A percentile compares a stretch with the other conserved stretches of the same genome.
Conservation (phyloP, 495 filamentous ascomycete species). For the Niebla homalea region DNA sequence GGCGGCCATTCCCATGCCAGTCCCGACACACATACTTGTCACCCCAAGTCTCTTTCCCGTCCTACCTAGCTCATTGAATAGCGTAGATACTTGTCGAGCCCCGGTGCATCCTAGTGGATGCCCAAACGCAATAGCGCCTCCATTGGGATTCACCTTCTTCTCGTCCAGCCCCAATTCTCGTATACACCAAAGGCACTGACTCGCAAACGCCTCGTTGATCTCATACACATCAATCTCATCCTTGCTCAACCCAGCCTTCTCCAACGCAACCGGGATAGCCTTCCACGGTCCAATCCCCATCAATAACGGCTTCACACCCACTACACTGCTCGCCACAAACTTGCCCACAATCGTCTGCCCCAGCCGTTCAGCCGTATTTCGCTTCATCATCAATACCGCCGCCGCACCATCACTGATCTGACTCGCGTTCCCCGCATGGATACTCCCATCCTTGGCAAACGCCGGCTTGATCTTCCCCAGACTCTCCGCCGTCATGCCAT, state of each 20-base stretch:
- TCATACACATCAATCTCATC: slow-evolving; percentile 94
- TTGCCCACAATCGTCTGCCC: slow-evolving; percentile 85
- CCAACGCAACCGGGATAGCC: slow-evolving; percentile 82
- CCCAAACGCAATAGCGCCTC: slow-evolving; percentile 96
- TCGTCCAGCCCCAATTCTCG: slow-evolving; percentile 71
- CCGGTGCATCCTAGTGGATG: slow-evolving; percentile 94
- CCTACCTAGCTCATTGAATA: slow-evolving; percentile 77
- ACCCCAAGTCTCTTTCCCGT: slow-evolving; percentile 74
- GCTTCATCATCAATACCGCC: slow-evolving; percentile 90
- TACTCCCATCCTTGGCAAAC: slow-evolving; percentile 81
- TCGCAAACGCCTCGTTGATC: slow-evolving; percentile 98
- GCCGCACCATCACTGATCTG: slow-evolving; percentile 95
- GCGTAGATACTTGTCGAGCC: slow-evolving; percentile 80
- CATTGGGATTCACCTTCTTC: slow-evolving; percentile 76
- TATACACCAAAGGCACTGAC: slow-evolving; percentile 86
- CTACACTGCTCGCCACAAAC: slow-evolving; percentile 69
- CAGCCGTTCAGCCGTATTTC: slow-evolving; percentile 75
- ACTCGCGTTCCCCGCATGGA: slow-evolving; percentile 90
- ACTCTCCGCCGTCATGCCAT: slow-evolving; percentile 73
- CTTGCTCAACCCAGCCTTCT: slow-evolving; percentile 72
- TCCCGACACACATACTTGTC: slow-evolving; percentile 94
- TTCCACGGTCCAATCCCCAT: slow-evolving; percentile 97
- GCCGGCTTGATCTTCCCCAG: slow-evolving; percentile 82
- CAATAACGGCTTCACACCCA: slow-evolving; percentile 80
- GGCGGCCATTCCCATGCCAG: slow-evolving; percentile 94